Percentiles rank a stretch among this genome's conserved stretches.
Conservation (phyloP, 2,329 filamentous ascomycete species). For the Cytospora piceae region DNA sequence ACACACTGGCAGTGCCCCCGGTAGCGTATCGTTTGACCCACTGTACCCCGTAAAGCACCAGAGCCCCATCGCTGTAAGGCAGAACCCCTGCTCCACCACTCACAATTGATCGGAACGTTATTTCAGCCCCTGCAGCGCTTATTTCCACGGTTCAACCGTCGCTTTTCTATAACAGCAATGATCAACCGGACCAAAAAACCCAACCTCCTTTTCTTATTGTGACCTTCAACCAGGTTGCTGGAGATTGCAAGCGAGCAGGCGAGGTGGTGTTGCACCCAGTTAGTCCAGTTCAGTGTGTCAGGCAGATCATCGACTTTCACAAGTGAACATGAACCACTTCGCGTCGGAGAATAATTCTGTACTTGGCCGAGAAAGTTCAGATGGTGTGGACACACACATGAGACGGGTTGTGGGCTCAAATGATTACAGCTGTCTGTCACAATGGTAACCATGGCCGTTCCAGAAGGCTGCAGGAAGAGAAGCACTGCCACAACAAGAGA, state of each 20-base stretch:
- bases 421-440: background rate
- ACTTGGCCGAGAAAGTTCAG: too few species aligned
- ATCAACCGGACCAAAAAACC: background rate
- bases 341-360: too few species aligned
- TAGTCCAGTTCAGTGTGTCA: too few species aligned
- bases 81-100: constrained; percentile 3
- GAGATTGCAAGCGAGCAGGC: background rate
- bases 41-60: background rate
- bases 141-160: background rate
- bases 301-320: too few species aligned
- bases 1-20: background rate
- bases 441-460: background rate
- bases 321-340: too few species aligned
- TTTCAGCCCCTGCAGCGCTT: constrained; percentile 4
- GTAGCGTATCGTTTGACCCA: background rate
- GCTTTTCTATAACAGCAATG: background rate
- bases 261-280: background rate
- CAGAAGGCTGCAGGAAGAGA: background rate
- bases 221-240: background rate
- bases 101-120: constrained; percentile 2
- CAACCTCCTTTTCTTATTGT: background rate
- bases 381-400: too few species aligned
- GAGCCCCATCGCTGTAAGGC: background rate
- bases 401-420: background rate
- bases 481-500: constrained; percentile 27